These are phyloP conservation scores for Acer saccharum DNA, from an alignment of 345 rosid genomes.

Conservation along the genomic window DNA sequence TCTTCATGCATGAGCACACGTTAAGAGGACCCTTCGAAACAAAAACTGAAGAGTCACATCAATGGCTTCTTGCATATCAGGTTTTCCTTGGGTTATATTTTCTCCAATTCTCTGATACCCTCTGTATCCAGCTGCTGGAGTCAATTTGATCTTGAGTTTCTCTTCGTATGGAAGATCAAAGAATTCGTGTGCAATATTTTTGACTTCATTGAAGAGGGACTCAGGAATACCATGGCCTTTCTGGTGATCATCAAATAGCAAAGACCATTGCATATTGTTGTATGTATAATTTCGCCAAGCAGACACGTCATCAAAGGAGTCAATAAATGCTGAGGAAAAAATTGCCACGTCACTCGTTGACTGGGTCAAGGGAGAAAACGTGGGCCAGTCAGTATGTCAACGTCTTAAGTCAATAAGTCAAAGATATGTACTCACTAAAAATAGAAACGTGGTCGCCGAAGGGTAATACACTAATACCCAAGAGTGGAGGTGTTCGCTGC, in stretches of 20 bases:
- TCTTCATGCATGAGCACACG: neutral
- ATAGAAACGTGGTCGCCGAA: too few relatives aligned
- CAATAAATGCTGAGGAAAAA: too few relatives aligned
- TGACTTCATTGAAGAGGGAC: conserved; percentile 54
- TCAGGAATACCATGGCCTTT: conserved; percentile 81
- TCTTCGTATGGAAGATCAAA: conserved; percentile 66
- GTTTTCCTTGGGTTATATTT: conserved; percentile 82
- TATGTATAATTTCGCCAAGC: too few relatives aligned
- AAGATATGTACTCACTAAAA: too few relatives aligned
- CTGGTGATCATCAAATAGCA: conserved; percentile 38
- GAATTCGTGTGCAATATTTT: conserved; percentile 44
- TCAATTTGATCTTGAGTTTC: conserved; percentile 71
- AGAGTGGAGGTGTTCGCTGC: too few relatives aligned
- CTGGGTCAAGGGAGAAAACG: too few relatives aligned
- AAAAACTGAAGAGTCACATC: conserved; percentile 42
- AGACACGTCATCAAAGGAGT: too few relatives aligned
- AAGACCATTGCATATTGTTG: conserved; percentile 9
- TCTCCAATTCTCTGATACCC: conserved; percentile 84
- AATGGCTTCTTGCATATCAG: conserved; percentile 84
- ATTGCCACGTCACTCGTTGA: too few relatives aligned
- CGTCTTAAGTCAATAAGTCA: too few relatives aligned
- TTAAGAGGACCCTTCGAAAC: too few relatives aligned
- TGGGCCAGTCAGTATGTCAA: too few relatives aligned
- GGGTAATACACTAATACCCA: too few relatives aligned
- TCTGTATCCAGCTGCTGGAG: conserved; percentile 51